phyloP scores from a whole-genome alignment of 768 basidiomycete genomes.

The Mycena galericulata region DNA sequence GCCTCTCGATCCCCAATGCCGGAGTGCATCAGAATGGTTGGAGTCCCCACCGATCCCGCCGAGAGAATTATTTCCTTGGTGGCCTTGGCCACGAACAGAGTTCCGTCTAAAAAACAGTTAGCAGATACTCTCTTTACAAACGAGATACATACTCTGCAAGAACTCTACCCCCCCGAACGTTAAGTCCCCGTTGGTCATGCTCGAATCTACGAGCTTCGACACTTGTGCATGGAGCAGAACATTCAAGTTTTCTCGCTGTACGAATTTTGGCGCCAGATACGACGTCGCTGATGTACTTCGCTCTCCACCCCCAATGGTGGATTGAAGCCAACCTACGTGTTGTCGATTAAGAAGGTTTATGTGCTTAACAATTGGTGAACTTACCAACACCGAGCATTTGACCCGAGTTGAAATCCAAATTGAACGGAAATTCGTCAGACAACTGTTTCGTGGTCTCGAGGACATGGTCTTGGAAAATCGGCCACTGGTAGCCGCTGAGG shows the following conservation, averaged over 20 bases:
- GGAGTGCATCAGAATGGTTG: no score
- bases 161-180: slow-evolving; percentile 27
- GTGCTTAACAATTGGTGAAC: slow-evolving; percentile 34
- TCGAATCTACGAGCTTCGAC: slow-evolving; percentile 4
- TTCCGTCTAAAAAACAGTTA: slow-evolving; percentile 14
- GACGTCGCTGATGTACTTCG: slow-evolving; percentile 32
- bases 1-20: no score
- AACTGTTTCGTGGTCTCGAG: no score
- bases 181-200: neutral
- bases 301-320: slow-evolving; percentile 23
- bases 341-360: slow-evolving; percentile 40
- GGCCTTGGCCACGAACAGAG: no score
- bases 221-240: slow-evolving; percentile 28
- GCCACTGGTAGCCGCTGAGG: no score
- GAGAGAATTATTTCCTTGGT: no score
- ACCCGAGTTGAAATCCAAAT: slow-evolving; percentile 48
- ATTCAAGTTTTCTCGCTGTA: slow-evolving; percentile 30
- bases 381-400: slow-evolving; percentile 44
- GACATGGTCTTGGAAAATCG: no score
- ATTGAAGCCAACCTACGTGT: slow-evolving; percentile 35
- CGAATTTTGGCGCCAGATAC: slow-evolving; percentile 33
- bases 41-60: no score
- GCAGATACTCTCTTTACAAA: neutral
- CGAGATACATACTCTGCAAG: neutral
- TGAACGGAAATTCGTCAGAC: no score